Evolutionary conservation across 2,329 filamentous ascomycete species (phyloP).

Genomic region (Aaosphaeria pasadenensis): DNA sequence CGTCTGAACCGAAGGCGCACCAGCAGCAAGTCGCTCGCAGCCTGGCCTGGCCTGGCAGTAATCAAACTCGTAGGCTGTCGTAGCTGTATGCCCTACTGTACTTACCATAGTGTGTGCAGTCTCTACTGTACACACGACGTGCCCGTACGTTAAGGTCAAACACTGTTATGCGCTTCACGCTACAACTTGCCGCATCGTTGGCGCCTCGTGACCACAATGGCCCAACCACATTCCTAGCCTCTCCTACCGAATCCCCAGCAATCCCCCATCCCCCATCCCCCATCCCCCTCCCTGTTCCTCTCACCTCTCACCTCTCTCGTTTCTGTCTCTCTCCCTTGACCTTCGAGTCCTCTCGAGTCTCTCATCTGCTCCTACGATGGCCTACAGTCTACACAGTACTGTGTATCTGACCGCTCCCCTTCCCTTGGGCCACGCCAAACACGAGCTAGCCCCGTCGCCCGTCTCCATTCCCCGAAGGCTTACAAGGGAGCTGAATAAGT

Average conservation of each 20-base stretch:
- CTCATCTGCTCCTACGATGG: too few species aligned
- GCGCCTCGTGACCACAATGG: neutral
- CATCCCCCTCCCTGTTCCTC: neutral
- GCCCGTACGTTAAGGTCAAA: constrained; percentile 2
- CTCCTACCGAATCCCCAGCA: neutral
- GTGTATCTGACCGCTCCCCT: too few species aligned
- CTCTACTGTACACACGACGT: neutral
- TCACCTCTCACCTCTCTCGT: neutral
- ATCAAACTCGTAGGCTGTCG: too few species aligned
- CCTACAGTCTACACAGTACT: too few species aligned
- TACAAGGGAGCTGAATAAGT: too few species aligned
- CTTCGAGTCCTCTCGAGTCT: neutral
- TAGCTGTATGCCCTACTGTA: too few species aligned
- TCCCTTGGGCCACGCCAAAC: too few species aligned
- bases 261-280: neutral
- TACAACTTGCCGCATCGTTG: constrained; percentile 4
- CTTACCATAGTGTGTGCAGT: neutral
- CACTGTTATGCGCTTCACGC: constrained; percentile 7
- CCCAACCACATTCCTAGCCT: neutral
- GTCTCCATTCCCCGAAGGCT: too few species aligned
- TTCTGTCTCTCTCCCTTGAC: neutral
- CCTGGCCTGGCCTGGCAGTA: neutral
- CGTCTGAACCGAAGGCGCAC: neutral
- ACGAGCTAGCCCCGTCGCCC: too few species aligned
- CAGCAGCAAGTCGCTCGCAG: neutral